phyloP scores from a whole-genome alignment of 768 basidiomycete genomes.

The Tricholoma hemisulphureum region DNA sequence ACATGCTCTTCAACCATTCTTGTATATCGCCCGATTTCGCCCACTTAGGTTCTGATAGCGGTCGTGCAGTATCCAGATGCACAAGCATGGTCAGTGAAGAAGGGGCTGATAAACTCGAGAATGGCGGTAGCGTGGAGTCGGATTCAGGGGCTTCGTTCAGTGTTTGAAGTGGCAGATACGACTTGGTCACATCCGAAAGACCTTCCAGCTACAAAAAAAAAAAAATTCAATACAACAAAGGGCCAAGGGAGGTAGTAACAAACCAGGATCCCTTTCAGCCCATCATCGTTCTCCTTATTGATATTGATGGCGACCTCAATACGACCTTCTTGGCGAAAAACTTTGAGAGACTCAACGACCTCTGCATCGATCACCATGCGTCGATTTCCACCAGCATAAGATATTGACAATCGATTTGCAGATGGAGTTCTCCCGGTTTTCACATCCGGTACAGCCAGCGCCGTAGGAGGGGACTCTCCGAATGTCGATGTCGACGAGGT shows the following conservation, averaged over 20 bases:
- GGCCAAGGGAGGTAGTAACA: slow-evolving; percentile 25
- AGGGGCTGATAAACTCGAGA: slow-evolving; percentile 54
- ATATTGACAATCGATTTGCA: slow-evolving; percentile 88
- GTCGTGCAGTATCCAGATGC: slow-evolving; percentile 82
- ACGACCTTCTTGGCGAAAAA: slow-evolving; percentile 79
- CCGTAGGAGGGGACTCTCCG: slow-evolving; percentile 44
- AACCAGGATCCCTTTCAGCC: slow-evolving; percentile 76
- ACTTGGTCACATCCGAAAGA: slow-evolving; percentile 67
- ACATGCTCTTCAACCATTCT: slow-evolving; percentile 88
- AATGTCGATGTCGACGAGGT: slow-evolving; percentile 43
- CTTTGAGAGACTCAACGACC: slow-evolving; percentile 75
- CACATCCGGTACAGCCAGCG: slow-evolving; percentile 31
- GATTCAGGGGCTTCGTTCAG: slow-evolving; percentile 40
- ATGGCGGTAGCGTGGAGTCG: slow-evolving; percentile 73
- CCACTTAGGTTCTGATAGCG: slow-evolving; percentile 96
- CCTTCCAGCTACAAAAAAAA: slow-evolving; percentile 60
- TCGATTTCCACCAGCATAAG: slow-evolving; percentile 86
- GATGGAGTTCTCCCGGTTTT: slow-evolving; percentile 56
- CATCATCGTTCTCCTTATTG: slow-evolving; percentile 51
- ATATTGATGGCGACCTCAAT: slow-evolving; percentile 78
- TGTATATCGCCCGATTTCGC: slow-evolving; percentile 92
- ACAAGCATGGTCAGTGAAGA: slow-evolving; percentile 63
- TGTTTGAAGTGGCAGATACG: slow-evolving; percentile 60
- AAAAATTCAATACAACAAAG: slow-evolving; percentile 9
- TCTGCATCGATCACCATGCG: slow-evolving; percentile 88